A percentile compares a stretch with the other conserved stretches of the same genome.
These are phyloP conservation scores for Arbutus unedo DNA, from an alignment of 148 eudicot genomes.

Conservation along the genomic window DNA sequence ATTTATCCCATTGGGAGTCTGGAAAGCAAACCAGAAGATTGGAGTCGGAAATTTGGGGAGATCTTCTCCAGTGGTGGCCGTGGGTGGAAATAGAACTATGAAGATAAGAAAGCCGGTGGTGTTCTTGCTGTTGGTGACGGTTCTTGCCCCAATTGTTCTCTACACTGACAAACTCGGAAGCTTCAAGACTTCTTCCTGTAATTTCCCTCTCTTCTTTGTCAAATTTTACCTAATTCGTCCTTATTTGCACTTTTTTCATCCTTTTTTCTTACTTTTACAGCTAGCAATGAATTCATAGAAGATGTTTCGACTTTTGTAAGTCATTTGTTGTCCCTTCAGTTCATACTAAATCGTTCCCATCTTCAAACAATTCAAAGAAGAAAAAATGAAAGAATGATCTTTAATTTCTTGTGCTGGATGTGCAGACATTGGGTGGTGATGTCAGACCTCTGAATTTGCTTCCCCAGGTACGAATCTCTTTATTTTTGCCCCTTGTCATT, in stretches of 20 bases:
- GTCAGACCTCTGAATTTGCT: constrained; percentile 50
- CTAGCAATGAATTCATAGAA: constrained; percentile 35
- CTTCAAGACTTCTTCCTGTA: constrained; percentile 44
- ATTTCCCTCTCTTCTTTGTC: background rate
- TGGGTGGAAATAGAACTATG: constrained; percentile 29
- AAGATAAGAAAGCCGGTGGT: constrained; percentile 44
- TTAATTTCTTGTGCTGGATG: background rate
- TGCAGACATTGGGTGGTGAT: constrained; percentile 55
- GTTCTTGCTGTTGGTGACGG: constrained; percentile 57
- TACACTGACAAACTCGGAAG: constrained; percentile 58
- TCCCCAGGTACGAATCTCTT: constrained; percentile 50
- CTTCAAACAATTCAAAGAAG: background rate
- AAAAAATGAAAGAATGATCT: background rate
- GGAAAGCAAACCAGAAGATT: background rate
- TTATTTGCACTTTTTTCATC: background rate
- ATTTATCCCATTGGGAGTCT: background rate
- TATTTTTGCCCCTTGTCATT: background rate
- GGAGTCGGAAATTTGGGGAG: background rate
- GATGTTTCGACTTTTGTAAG: constrained; percentile 63
- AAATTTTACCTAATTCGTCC: background rate
- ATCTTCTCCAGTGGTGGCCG: background rate
- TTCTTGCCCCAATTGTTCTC: constrained; percentile 72
- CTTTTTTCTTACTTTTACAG: constrained; percentile 29
- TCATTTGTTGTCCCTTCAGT: background rate
- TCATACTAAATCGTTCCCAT: background rate